A percentile compares a stretch with the other conserved stretches of the same genome.
Conservation (phyloP, 768 basidiomycete species). For the Boletellus ananas region DNA sequence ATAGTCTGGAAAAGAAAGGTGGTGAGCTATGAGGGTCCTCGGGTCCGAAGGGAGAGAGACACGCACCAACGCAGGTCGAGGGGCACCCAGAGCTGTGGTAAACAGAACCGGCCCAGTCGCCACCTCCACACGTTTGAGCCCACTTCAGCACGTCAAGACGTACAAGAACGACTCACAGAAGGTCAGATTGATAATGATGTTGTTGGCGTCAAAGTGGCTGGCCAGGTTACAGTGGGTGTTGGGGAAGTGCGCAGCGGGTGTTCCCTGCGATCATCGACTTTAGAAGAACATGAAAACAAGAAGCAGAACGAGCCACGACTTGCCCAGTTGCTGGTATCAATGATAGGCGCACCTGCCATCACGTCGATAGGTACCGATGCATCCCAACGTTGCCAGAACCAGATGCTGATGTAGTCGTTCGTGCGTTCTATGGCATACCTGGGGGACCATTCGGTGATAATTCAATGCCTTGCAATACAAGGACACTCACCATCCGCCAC, state of each 20-base stretch:
- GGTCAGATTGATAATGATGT: slow-evolving; percentile 34
- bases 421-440: slow-evolving; percentile 41
- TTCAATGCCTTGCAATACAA: neutral
- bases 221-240: slow-evolving; percentile 40
- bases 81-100: slow-evolving; percentile 32
- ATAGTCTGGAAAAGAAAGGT: slow-evolving; percentile 16
- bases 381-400: slow-evolving; percentile 39
- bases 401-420: slow-evolving; percentile 33
- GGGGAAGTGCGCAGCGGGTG: slow-evolving; percentile 35
- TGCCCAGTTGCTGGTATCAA: slow-evolving; percentile 27
- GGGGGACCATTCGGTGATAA: neutral
- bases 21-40: neutral
- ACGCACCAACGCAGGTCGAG: slow-evolving; percentile 28
- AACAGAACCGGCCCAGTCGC: slow-evolving; percentile 28
- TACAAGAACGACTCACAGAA: slow-evolving; percentile 25
- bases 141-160: neutral
- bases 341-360: slow-evolving; percentile 14
- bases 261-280: slow-evolving; percentile 19
- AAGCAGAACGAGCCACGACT: neutral
- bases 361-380: slow-evolving; percentile 33
- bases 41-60: no score
- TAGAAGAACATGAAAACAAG: neutral
- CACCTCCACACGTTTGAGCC: slow-evolving; percentile 18
- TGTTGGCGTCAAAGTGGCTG: slow-evolving; percentile 32
- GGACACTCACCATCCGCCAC: slow-evolving; percentile 39